Evolutionary conservation across 176 grass and related monocot species (phyloP).

Genomic region (Oryza punctata): DNA sequence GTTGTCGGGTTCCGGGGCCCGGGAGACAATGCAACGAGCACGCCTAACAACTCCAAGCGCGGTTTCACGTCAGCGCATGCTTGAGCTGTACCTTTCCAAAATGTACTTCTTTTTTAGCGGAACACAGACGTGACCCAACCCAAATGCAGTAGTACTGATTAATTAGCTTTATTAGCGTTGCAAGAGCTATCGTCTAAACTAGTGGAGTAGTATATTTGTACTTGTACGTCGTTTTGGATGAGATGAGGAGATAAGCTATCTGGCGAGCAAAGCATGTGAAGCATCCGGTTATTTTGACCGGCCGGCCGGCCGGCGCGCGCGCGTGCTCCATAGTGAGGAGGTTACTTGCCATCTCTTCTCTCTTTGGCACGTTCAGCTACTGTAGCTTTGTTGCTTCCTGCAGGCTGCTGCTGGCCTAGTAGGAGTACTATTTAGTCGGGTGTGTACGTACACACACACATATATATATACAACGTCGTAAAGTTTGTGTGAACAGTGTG

Average conservation of each 20-base stretch:
- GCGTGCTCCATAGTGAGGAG: slow-evolving; percentile 5
- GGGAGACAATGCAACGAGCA: slow-evolving; percentile 26
- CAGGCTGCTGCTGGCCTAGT: background rate
- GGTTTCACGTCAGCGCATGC: slow-evolving; percentile 35
- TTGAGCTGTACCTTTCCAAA: slow-evolving; percentile 19
- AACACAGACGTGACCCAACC: background rate
- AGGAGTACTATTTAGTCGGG: background rate
- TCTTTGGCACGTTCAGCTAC: background rate
- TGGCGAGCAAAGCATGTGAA: slow-evolving; percentile 36
- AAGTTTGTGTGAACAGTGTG: slow-evolving; percentile 26
- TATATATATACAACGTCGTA: background rate
- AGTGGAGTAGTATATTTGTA: background rate
- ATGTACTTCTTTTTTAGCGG: background rate
- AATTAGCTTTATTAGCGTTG: background rate
- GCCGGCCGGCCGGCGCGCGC: background rate
- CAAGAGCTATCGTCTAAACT: background rate
- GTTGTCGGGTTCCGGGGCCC: slow-evolving; percentile 46
- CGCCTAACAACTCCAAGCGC: slow-evolving; percentile 33
- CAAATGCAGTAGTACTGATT: too few relatives aligned
- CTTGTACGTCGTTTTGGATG: background rate
- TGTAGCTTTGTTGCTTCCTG: background rate
- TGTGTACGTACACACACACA: background rate
- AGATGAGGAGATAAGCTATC: background rate
- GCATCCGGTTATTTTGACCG: slow-evolving; percentile 32
- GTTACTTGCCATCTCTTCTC: slow-evolving; percentile 39